phyloP scores from a whole-genome alignment of 164 flowering plant genomes.

The Stephania yunnanensis region DNA sequence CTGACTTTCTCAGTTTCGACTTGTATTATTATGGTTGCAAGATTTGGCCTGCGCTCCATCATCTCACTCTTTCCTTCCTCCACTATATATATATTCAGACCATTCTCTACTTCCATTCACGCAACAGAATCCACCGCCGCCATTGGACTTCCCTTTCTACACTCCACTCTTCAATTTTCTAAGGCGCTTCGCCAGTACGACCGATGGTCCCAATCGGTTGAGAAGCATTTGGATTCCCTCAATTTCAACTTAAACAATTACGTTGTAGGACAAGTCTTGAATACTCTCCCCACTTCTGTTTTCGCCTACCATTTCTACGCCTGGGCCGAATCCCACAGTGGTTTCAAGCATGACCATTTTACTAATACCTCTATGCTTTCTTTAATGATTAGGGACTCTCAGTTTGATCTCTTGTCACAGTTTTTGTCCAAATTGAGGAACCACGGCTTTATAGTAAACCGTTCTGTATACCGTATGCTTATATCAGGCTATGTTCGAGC shows the following conservation, averaged over 20 bases:
- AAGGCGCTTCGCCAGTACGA: slow-evolving; percentile 12
- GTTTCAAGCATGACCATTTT: slow-evolving; percentile 22
- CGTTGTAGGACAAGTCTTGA: slow-evolving; percentile 27
- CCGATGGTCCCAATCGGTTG: slow-evolving; percentile 26
- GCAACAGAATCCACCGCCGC: background rate
- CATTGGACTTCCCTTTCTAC: slow-evolving; percentile 5
- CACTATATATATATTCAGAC: slow-evolving; percentile 9
- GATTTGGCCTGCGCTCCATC: slow-evolving; percentile 16
- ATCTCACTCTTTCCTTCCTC: slow-evolving; percentile 8
- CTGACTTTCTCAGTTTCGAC: background rate
- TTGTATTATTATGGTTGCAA: slow-evolving; percentile 23
- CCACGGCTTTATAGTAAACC: slow-evolving; percentile 27
- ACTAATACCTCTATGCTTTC: slow-evolving; percentile 22
- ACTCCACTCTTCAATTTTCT: slow-evolving; percentile 14
- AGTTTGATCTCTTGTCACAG: slow-evolving; percentile 15
- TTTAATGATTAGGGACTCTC: slow-evolving; percentile 21
- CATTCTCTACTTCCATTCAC: slow-evolving; percentile 11
- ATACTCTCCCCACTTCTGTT: slow-evolving; percentile 16
- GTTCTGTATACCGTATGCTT: slow-evolving; percentile 59
- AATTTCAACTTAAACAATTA: slow-evolving; percentile 21
- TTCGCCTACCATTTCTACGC: slow-evolving; percentile 24
- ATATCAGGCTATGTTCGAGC: slow-evolving; percentile 62
- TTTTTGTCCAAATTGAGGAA: slow-evolving; percentile 20
- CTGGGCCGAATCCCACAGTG: slow-evolving; percentile 26
- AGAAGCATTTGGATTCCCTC: slow-evolving; percentile 21